Percentiles rank a stretch among this genome's conserved stretches.
These are phyloP conservation scores for Suaeda aralocaspica DNA, from an alignment of 148 eudicot genomes.

Conservation along the genomic window DNA sequence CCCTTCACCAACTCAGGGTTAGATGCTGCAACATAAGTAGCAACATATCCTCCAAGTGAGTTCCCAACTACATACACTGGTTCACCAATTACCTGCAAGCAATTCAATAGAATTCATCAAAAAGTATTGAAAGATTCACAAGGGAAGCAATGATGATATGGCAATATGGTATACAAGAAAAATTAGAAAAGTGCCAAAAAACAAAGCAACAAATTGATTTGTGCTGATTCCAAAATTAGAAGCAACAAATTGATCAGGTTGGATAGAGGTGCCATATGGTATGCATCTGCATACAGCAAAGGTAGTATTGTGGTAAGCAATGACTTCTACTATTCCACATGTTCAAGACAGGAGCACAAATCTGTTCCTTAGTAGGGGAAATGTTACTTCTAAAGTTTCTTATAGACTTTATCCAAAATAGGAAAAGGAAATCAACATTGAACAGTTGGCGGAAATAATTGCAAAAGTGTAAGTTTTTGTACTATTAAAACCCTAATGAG, in stretches of 20 bases:
- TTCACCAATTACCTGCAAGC: slow-evolving; percentile 78
- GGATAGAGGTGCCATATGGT: neutral
- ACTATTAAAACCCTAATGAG: neutral
- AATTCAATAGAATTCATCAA: slow-evolving; percentile 1
- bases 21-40: slow-evolving; percentile 78
- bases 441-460: neutral
- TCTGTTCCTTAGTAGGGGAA: neutral
- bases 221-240: too few relatives aligned
- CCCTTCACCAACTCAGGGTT: slow-evolving; percentile 81
- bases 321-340: neutral
- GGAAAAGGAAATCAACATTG: neutral
- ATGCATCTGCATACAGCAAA: neutral
- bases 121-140: neutral
- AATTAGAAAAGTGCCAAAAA: neutral
- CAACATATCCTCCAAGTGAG: slow-evolving; percentile 95
- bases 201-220: too few relatives aligned
- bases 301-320: neutral
- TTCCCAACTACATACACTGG: slow-evolving; percentile 91
- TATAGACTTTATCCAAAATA: neutral
- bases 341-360: neutral
- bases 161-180: neutral
- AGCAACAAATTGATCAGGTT: neutral
- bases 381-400: neutral
- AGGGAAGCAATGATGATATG: neutral
- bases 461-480: neutral